These are phyloP conservation scores for Septoria linicola DNA, from an alignment of 2,329 filamentous ascomycete species.

Conservation along the genomic window DNA sequence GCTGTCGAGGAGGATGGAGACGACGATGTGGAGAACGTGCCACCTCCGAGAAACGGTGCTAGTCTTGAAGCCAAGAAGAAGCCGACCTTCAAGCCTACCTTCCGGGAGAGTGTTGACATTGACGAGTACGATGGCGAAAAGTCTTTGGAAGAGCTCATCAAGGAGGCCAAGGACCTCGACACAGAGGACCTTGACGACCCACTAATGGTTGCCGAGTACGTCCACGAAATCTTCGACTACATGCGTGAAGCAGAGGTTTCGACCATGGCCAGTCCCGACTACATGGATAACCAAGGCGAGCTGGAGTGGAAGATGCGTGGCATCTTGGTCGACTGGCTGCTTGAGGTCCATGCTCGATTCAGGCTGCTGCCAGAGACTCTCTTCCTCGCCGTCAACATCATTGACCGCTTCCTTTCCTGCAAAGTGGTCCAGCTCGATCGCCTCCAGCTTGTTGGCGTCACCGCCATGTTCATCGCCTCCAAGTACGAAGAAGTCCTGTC, in stretches of 20 bases:
- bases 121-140: constrained; percentile 40
- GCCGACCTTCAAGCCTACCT: constrained; percentile 36
- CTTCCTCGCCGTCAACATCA: constrained; percentile 96
- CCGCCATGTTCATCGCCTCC: constrained; percentile 98
- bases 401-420: constrained; percentile 92
- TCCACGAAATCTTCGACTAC: constrained; percentile 96
- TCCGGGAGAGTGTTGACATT: constrained; percentile 37
- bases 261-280: constrained; percentile 83
- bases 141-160: constrained; percentile 40
- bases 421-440: constrained; percentile 96
- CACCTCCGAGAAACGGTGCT: constrained; percentile 58
- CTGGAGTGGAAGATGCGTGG: constrained; percentile 98
- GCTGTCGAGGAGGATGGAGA: constrained; percentile 50
- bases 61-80: constrained; percentile 49
- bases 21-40: constrained; percentile 60
- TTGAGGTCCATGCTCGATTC: constrained; percentile 97
- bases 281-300: constrained; percentile 93
- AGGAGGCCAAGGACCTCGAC: constrained; percentile 66
- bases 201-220: constrained; percentile 96
- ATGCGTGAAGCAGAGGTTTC: constrained; percentile 78
- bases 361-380: constrained; percentile 92
- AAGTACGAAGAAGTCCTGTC: constrained; percentile 99
- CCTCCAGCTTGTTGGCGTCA: constrained; percentile 93
- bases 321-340: constrained; percentile 95
- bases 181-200: constrained; percentile 88